A percentile compares a stretch with the other conserved stretches of the same genome.
phyloP scores from a whole-genome alignment of 1,284 basidiomycete species.

The Neolentinus lepideus region DNA sequence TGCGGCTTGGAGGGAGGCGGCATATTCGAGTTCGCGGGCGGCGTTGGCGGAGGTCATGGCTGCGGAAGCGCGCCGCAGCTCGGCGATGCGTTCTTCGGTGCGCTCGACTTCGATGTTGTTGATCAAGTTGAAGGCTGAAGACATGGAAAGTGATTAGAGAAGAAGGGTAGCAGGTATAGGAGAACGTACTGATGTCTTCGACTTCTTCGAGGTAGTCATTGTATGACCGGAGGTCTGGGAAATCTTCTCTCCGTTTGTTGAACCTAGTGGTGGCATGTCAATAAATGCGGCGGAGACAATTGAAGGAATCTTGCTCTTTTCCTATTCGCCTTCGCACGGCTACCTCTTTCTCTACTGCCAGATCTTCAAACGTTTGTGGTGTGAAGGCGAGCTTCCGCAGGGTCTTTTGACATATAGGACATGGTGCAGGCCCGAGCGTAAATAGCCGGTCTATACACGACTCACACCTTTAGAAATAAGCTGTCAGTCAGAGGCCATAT shows the following conservation, averaged over 20 bases:
- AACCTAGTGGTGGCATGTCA: slow-evolving; percentile 46
- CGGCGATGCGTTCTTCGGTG: slow-evolving; percentile 80
- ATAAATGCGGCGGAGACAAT: slow-evolving; percentile 2
- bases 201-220: slow-evolving; percentile 97
- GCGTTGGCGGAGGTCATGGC: slow-evolving; percentile 73
- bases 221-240: slow-evolving; percentile 74
- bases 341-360: slow-evolving; percentile 95
- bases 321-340: slow-evolving; percentile 81
- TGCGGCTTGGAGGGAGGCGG: slow-evolving; percentile 61
- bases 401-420: slow-evolving; percentile 89
- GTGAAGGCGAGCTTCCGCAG: slow-evolving; percentile 91
- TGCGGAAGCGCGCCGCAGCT: slow-evolving; percentile 74
- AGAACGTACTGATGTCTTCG: slow-evolving; percentile 82
- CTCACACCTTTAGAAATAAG: slow-evolving; percentile 68
- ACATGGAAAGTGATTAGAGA: background rate
- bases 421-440: slow-evolving; percentile 93
- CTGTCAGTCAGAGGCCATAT: background rate
- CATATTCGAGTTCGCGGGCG: slow-evolving; percentile 71
- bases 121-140: slow-evolving; percentile 88
- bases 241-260: slow-evolving; percentile 91
- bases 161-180: background rate
- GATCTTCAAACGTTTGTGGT: slow-evolving; percentile 95
- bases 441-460: slow-evolving; percentile 97
- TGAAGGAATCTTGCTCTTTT: slow-evolving; percentile 53
- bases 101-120: slow-evolving; percentile 82